Conservation (phyloP, 1,284 basidiomycete species). For the Mycena sp. region DNA sequence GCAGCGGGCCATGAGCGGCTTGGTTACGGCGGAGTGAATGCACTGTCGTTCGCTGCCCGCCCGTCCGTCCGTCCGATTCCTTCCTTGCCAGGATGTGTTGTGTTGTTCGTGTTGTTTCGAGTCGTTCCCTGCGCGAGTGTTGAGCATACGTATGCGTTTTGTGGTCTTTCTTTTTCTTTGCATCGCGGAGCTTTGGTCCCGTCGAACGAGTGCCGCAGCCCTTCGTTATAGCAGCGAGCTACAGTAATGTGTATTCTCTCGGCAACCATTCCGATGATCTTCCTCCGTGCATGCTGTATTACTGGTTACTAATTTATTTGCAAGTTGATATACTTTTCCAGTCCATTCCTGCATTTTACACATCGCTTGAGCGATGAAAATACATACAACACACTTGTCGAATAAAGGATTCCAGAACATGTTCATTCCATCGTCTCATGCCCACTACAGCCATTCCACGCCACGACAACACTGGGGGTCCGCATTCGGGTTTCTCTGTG, state of each 20-base stretch:
- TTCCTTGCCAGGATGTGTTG: conserved; percentile 1
- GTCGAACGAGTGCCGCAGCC: conserved; percentile 18
- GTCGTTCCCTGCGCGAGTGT: conserved; percentile 6
- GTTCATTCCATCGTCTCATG: too few relatives aligned
- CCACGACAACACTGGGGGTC: too few relatives aligned
- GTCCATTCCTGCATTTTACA: conserved; percentile 4
- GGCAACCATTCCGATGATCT: conserved; percentile 16
- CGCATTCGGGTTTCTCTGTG: too few relatives aligned
- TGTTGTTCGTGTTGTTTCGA: conserved; percentile 5
- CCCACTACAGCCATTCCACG: too few relatives aligned
- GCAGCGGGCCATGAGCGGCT: conserved; percentile 79
- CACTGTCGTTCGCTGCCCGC: conserved; percentile 34
- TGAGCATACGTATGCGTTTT: conserved; percentile 29
- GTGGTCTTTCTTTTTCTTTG: conserved; percentile 21
- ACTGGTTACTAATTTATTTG: conserved; percentile 30
- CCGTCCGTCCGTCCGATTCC: not conserved
- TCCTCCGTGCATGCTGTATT: conserved; percentile 26
- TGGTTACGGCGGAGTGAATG: conserved; percentile 78
- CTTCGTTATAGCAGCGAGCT: conserved; percentile 22
- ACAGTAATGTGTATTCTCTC: conserved; percentile 30
- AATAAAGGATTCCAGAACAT: too few relatives aligned
- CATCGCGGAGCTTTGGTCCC: conserved; percentile 26
- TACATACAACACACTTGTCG: too few relatives aligned
- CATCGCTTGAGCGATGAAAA: too few relatives aligned
- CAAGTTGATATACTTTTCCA: conserved; percentile 16